Evolutionary conservation across 2,329 filamentous ascomycete genomes (phyloP).

Genomic region (Pseudogymnoascus sp.): DNA sequence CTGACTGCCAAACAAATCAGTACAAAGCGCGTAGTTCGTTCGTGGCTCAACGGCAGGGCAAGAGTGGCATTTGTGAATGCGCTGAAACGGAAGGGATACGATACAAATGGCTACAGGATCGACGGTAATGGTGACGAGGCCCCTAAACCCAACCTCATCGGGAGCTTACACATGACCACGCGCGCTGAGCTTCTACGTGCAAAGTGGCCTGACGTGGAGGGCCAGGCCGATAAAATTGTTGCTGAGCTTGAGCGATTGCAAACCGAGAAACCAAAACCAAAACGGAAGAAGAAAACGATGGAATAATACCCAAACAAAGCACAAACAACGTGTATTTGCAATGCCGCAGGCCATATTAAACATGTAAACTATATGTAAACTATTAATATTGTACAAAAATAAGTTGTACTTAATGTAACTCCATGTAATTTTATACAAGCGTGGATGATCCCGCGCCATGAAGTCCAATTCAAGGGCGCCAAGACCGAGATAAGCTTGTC

Average conservation of each 20-base stretch:
- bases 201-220: background rate
- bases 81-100: constrained; percentile 38
- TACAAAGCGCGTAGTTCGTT: constrained; percentile 38
- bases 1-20: constrained; percentile 24
- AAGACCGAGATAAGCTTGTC: constrained; percentile 7
- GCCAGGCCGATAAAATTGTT: background rate
- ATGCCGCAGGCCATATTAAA: background rate
- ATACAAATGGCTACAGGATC: constrained; percentile 21
- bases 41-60: constrained; percentile 35
- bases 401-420: background rate
- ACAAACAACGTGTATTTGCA: constrained; percentile 9
- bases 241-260: background rate
- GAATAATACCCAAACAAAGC: background rate
- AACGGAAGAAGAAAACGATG: background rate
- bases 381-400: background rate
- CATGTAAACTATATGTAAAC: background rate
- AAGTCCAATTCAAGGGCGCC: background rate
- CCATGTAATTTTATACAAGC: background rate
- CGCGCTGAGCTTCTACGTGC: background rate
- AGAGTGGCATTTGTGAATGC: constrained; percentile 37
- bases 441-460: constrained; percentile 3
- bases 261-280: background rate
- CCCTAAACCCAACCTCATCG: background rate
- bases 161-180: background rate
- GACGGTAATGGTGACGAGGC: background rate